A percentile compares a stretch with the other conserved stretches of the same genome.
Conservation (phyloP, 2,329 filamentous ascomycete genomes). For the Botryotinia convoluta region DNA sequence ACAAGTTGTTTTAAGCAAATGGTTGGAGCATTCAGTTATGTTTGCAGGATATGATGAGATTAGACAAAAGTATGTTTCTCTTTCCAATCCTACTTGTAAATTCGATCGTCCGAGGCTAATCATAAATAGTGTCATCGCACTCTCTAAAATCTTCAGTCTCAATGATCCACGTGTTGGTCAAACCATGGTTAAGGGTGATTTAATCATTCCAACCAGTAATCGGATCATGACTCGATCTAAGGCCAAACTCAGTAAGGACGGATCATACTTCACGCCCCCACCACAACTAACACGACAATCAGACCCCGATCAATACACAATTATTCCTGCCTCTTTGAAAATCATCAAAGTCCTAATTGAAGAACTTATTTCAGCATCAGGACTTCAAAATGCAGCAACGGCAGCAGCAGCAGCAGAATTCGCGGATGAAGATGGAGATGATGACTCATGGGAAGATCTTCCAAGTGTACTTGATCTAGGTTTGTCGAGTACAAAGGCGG, state of each 20-base stretch:
- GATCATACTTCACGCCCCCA: slow-evolving; percentile 13
- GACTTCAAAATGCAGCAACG: slow-evolving; percentile 57
- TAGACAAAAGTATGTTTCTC: slow-evolving; percentile 75
- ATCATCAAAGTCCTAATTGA: slow-evolving; percentile 95
- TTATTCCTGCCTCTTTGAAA: slow-evolving; percentile 84
- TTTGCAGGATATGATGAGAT: slow-evolving; percentile 99
- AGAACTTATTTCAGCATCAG: slow-evolving; percentile 80
- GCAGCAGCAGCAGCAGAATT: slow-evolving; percentile 57
- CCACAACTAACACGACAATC: slow-evolving; percentile 24
- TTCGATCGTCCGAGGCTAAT: slow-evolving; percentile 36
- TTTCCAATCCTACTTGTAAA: background rate
- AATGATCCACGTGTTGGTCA: slow-evolving; percentile 76
- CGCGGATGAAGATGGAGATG: slow-evolving; percentile 65
- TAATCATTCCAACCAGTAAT: slow-evolving; percentile 76
- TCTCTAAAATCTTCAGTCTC: slow-evolving; percentile 86
- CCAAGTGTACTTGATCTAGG: slow-evolving; percentile 74
- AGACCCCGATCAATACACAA: slow-evolving; percentile 88
- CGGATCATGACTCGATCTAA: slow-evolving; percentile 93
- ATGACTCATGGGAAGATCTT: slow-evolving; percentile 89
- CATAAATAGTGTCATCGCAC: slow-evolving; percentile 71
- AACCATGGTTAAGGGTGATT: slow-evolving; percentile 85
- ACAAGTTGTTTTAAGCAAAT: slow-evolving; percentile 86
- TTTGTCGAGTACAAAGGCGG: slow-evolving; percentile 63
- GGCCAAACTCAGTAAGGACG: slow-evolving; percentile 68
- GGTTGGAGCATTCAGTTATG: slow-evolving; percentile 94